phyloP scores from a whole-genome alignment of 768 basidiomycete species.

The Cytidiella melzeri region DNA sequence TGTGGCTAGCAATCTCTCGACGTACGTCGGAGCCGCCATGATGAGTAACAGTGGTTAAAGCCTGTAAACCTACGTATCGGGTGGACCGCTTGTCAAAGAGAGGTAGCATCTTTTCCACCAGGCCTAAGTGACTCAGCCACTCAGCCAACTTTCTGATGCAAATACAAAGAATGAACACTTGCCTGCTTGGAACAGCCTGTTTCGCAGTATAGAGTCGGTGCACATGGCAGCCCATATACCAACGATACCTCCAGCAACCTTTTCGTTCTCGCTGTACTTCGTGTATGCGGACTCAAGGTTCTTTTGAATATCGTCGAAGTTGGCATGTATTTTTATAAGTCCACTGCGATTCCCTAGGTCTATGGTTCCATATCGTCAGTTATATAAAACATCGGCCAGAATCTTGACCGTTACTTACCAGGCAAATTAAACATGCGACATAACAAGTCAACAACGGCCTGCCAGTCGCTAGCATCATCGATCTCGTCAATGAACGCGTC shows the following conservation, averaged over 20 bases:
- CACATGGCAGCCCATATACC: constrained; percentile 63
- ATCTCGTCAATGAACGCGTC: constrained; percentile 35
- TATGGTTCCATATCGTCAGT: constrained; percentile 18
- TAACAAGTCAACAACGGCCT: constrained; percentile 37
- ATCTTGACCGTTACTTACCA: too few relatives aligned
- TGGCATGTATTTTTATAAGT: constrained; percentile 54
- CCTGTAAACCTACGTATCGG: constrained; percentile 47
- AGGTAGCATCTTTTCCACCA: constrained; percentile 52
- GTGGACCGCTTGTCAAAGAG: constrained; percentile 42
- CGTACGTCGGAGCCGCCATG: constrained; percentile 50
- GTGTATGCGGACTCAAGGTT: constrained; percentile 46
- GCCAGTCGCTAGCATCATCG: constrained; percentile 45
- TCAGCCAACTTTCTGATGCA: too few relatives aligned
- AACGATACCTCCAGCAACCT: constrained; percentile 49
- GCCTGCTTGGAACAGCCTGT: constrained; percentile 57
- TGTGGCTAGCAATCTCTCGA: constrained; percentile 43
- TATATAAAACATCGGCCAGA: constrained; percentile 4
- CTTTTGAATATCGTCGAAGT: constrained; percentile 47
- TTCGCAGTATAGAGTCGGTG: constrained; percentile 50
- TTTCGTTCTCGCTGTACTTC: constrained; percentile 36
- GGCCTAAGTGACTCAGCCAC: too few relatives aligned
- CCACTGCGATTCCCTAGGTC: constrained; percentile 52
- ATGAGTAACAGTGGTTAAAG: constrained; percentile 54
- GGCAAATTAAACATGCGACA: constrained; percentile 50
- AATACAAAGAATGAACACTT: neutral